A percentile compares a stretch with the other conserved stretches of the same genome.
Conservation (phyloP, 2,329 filamentous ascomycete genomes). For the Sporothrix curviconia region DNA sequence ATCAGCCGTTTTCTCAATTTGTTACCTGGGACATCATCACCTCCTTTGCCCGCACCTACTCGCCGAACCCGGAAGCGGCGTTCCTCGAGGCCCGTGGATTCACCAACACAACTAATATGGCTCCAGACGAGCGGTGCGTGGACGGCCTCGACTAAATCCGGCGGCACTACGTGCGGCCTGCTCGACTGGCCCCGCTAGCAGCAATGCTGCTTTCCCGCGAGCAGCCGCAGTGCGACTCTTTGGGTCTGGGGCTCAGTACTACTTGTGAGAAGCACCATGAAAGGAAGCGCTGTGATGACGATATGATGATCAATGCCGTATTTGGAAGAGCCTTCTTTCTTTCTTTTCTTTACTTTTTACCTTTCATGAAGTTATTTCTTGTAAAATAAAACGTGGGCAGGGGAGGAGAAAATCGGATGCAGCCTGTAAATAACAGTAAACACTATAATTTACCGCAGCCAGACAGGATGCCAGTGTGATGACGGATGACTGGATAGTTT, state of each 20-base stretch:
- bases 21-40: constrained; percentile 45
- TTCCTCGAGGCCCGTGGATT: constrained; percentile 40
- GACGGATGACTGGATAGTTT: too few species aligned
- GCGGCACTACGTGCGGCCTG: constrained; percentile 37
- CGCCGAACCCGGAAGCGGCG: constrained; percentile 43
- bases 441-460: not conserved
- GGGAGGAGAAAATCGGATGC: not conserved
- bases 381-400: not conserved
- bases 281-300: too few species aligned
- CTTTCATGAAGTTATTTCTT: not conserved
- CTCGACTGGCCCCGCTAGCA: constrained; percentile 37
- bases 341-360: not conserved
- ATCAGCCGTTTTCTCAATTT: constrained; percentile 31
- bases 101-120: constrained; percentile 25
- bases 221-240: constrained; percentile 41
- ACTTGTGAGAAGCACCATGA: constrained; percentile 23
- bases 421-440: not conserved
- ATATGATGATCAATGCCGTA: not conserved
- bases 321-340: not conserved
- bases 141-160: constrained; percentile 31
- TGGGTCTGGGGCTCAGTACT: constrained; percentile 41
- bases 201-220: constrained; percentile 39
- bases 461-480: too few species aligned
- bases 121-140: constrained; percentile 27
- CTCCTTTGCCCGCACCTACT: constrained; percentile 41